Percentiles rank a stretch among this genome's conserved stretches.
Conservation (phyloP, 225 moss, liverwort and hornwort species). For the Asterella californica region DNA sequence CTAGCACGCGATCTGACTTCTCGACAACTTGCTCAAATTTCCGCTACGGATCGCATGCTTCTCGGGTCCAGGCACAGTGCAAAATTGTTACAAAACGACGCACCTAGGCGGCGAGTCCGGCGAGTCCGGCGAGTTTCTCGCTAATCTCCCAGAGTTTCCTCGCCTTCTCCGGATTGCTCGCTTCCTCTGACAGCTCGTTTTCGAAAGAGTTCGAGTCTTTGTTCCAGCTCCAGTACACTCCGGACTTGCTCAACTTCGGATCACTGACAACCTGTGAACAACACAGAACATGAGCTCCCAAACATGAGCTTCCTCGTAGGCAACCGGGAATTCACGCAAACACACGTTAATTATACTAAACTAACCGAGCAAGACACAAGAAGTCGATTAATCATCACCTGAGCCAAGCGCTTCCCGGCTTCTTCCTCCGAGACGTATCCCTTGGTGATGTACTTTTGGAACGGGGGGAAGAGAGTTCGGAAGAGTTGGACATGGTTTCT, state of each 20-base stretch:
- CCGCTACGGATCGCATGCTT: neutral
- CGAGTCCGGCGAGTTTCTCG: conserved; percentile 60
- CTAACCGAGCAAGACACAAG: neutral
- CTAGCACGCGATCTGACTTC: neutral
- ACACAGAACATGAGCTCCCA: neutral
- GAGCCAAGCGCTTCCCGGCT: conserved; percentile 85
- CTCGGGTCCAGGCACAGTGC: neutral
- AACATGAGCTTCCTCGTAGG: neutral
- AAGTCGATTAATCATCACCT: conserved; percentile 53
- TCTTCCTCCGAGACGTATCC: conserved; percentile 96
- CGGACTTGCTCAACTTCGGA: conserved; percentile 69
- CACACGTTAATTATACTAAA: neutral
- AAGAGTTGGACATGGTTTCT: conserved; percentile 83
- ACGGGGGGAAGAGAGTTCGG: conserved; percentile 86
- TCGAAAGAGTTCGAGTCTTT: conserved; percentile 80
- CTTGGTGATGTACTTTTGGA: conserved; percentile 97
- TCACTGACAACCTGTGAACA: conserved; percentile 79
- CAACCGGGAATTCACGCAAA: neutral
- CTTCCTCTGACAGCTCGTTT: conserved; percentile 90
- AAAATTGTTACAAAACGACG: conserved; percentile 11
- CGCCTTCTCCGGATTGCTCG: conserved; percentile 87
- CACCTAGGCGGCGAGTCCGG: no score
- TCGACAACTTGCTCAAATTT: neutral
- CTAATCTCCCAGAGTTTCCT: conserved; percentile 90
- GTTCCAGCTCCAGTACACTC: conserved; percentile 99